Evolutionary conservation across 768 basidiomycete species (phyloP).

Genomic region (Austroboletus eburneus): DNA sequence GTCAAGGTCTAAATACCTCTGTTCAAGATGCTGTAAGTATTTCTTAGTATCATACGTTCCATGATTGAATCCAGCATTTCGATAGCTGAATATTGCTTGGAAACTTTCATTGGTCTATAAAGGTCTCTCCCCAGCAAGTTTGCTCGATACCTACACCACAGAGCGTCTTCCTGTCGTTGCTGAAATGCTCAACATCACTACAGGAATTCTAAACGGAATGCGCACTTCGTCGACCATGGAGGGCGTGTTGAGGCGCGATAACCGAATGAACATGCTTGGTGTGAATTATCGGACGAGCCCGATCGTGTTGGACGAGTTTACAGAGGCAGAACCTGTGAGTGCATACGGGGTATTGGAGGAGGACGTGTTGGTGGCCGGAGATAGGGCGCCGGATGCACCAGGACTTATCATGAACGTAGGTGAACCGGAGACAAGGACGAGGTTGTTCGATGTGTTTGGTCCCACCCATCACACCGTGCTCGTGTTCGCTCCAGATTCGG

Average conservation of each 20-base stretch:
- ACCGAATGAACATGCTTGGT: conserved; percentile 24
- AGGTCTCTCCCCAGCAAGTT: conserved; percentile 28
- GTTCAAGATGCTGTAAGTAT: conserved; percentile 38
- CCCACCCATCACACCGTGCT: conserved; percentile 26
- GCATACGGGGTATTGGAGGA: conserved; percentile 22
- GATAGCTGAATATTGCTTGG: conserved; percentile 41
- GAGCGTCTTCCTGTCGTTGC: conserved; percentile 46
- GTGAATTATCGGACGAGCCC: conserved; percentile 36
- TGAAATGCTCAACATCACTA: conserved; percentile 41
- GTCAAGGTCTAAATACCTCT: conserved; percentile 35
- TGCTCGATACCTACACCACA: conserved; percentile 39
- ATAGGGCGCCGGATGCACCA: conserved; percentile 43
- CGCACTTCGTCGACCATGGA: not conserved
- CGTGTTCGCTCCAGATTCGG: conserved; percentile 20
- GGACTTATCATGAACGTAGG: conserved; percentile 19
- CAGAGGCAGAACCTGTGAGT: conserved; percentile 7
- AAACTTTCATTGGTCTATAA: conserved; percentile 42
- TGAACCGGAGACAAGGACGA: conserved; percentile 1
- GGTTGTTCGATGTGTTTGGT: conserved; percentile 24
- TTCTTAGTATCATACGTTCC: not conserved
- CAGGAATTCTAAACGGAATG: conserved; percentile 14
- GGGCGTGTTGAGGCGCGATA: not conserved
- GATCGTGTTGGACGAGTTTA: conserved; percentile 35
- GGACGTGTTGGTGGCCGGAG: conserved; percentile 35
- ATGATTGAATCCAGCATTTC: not conserved